phyloP scores from a whole-genome alignment of 2,329 filamentous ascomycete genomes.

The Dactylellina cionopaga region DNA sequence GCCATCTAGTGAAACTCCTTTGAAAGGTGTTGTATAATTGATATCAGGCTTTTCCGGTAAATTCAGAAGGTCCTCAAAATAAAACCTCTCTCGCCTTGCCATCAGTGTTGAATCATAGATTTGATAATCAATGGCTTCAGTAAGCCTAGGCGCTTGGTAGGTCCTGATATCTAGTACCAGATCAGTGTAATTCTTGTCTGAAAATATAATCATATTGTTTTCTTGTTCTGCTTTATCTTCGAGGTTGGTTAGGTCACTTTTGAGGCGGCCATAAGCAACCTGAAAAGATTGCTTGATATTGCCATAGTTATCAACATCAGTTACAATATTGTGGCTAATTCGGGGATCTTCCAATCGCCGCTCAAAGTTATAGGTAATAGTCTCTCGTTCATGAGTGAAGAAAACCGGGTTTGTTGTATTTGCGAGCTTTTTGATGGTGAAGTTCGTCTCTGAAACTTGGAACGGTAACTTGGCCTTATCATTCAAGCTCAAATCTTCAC shows the following conservation, averaged over 20 bases:
- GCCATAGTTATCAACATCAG: constrained; percentile 11
- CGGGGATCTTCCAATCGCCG: background rate
- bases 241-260: too few relatives aligned
- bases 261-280: constrained; percentile 23
- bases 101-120: too few relatives aligned
- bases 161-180: too few relatives aligned
- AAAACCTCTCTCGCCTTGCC: too few relatives aligned
- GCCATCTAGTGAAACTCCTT: too few relatives aligned
- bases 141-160: too few relatives aligned
- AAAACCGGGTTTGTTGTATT: background rate
- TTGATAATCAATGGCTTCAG: too few relatives aligned
- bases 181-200: too few relatives aligned
- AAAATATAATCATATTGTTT: too few relatives aligned
- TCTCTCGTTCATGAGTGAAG: background rate
- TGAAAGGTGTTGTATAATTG: too few relatives aligned
- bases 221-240: background rate
- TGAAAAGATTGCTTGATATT: background rate
- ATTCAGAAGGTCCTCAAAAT: too few relatives aligned
- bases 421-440: background rate
- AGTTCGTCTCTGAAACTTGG: background rate
- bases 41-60: too few relatives aligned
- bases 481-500: background rate
- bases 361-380: background rate
- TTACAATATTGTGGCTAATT: constrained; percentile 1
- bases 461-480: background rate